Evolutionary conservation across 2,329 filamentous ascomycete genomes (phyloP).

Genomic region (Neonectria neomacrospora): DNA sequence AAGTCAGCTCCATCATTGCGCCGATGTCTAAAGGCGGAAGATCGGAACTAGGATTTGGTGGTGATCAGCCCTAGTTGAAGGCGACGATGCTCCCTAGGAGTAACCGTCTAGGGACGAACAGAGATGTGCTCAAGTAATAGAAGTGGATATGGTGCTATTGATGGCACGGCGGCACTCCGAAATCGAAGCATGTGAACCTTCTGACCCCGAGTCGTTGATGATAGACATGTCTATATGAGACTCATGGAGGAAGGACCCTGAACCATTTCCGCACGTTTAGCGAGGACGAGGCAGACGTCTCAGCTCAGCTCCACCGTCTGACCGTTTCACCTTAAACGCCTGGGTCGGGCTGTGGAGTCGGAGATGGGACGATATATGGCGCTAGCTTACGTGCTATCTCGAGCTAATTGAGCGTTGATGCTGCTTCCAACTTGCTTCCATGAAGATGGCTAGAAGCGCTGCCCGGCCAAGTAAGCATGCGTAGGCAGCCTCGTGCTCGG

Average conservation of each 20-base stretch:
- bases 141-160: background rate
- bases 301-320: background rate
- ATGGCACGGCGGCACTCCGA: background rate
- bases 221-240: no score
- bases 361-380: constrained; percentile 1
- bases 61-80: no score
- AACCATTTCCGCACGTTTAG: background rate
- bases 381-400: background rate
- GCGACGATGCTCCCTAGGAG: no score
- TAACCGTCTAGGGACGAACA: no score
- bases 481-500: background rate
- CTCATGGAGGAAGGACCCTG: background rate
- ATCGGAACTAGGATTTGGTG: no score
- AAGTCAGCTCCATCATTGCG: background rate
- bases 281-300: background rate
- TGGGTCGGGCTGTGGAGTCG: background rate
- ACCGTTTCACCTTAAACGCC: background rate
- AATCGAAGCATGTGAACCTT: background rate
- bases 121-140: background rate
- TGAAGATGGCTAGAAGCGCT: background rate
- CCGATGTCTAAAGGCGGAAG: background rate
- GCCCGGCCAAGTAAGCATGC: no score
- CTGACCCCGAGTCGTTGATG: background rate
- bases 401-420: background rate
- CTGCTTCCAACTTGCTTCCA: no score